Evolutionary conservation across 495 filamentous ascomycete species (phyloP).

Genomic region (Annulohypoxylon bovei): DNA sequence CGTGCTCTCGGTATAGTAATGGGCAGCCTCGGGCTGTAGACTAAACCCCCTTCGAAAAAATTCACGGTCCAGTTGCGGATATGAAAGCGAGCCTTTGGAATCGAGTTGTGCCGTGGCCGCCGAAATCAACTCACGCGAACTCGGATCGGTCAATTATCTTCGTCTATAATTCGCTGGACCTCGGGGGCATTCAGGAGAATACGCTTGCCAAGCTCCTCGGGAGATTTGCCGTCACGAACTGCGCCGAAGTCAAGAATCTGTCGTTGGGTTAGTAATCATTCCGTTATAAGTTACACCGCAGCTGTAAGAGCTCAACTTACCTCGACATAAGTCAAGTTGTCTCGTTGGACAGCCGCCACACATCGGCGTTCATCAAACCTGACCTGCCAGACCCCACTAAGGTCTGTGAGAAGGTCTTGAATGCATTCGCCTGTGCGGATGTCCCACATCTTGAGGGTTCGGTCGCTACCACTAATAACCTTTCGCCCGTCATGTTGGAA

Average conservation of each 20-base stretch:
- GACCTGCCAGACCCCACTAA: constrained; percentile 98
- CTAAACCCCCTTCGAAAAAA: background rate
- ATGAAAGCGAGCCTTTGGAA: background rate
- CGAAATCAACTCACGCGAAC: background rate
- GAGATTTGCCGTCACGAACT: constrained; percentile 78
- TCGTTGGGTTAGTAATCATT: constrained; percentile 24
- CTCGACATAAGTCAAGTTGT: constrained; percentile 93
- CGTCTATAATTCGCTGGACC: constrained; percentile 58
- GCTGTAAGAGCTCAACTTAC: constrained; percentile 60
- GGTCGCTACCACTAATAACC: constrained; percentile 94
- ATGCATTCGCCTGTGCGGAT: constrained; percentile 90
- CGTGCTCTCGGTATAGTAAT: background rate
- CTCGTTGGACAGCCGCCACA: constrained; percentile 95
- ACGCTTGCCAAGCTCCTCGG: constrained; percentile 78
- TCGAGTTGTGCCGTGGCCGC: too few species aligned
- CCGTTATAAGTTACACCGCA: background rate
- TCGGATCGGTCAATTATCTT: constrained; percentile 46
- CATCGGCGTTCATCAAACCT: constrained; percentile 96
- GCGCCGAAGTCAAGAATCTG: constrained; percentile 94
- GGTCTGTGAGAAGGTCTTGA: constrained; percentile 92
- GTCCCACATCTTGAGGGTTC: constrained; percentile 99
- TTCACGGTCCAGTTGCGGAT: background rate
- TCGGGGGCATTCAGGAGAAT: constrained; percentile 77
- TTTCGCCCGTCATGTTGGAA: constrained; percentile 98
- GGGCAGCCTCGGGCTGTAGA: background rate